phyloP scores from a whole-genome alignment of 2,329 filamentous ascomycete genomes.

The Allantophomopsis cytisporea region DNA sequence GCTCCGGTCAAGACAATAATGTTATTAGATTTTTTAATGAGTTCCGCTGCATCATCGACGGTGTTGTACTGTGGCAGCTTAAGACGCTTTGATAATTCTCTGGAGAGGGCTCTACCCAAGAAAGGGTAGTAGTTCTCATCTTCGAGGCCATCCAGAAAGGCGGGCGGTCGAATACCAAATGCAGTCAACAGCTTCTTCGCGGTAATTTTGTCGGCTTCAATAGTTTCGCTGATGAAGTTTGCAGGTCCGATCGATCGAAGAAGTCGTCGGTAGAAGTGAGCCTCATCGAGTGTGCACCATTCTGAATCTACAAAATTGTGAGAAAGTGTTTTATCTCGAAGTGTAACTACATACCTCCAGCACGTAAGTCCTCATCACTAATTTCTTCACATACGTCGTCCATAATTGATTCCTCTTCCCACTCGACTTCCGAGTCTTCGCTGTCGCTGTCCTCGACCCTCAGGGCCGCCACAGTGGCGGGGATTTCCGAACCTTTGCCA shows the following conservation, averaged over 20 bases:
- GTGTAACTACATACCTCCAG: conserved; percentile 21
- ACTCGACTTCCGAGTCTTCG: conserved; percentile 8
- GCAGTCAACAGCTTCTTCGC: conserved; percentile 77
- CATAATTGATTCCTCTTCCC: conserved; percentile 29
- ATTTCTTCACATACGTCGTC: conserved; percentile 31
- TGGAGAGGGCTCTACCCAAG: conserved; percentile 62
- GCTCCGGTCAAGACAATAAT: conserved; percentile 92
- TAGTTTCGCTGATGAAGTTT: conserved; percentile 60
- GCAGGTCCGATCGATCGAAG: conserved; percentile 66
- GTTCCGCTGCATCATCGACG: conserved; percentile 70
- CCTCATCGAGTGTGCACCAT: conserved; percentile 53
- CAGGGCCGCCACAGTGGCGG: conserved; percentile 5
- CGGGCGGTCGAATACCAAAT: conserved; percentile 64
- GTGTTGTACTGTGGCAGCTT: conserved; percentile 74
- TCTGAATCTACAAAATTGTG: conserved; percentile 14
- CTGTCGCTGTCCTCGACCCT: conserved; percentile 6
- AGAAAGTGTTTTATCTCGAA: neutral
- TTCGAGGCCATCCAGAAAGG: conserved; percentile 56
- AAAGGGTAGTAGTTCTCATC: conserved; percentile 67
- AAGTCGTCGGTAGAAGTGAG: conserved; percentile 51
- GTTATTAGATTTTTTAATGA: conserved; percentile 64
- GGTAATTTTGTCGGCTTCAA: conserved; percentile 55
- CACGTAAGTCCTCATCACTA: conserved; percentile 28
- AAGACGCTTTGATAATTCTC: conserved; percentile 69
- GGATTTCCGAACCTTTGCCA: conserved; percentile 7